Conservation (phyloP, 1,284 basidiomycete genomes). For the Pseudozyma tsukubaensis region DNA sequence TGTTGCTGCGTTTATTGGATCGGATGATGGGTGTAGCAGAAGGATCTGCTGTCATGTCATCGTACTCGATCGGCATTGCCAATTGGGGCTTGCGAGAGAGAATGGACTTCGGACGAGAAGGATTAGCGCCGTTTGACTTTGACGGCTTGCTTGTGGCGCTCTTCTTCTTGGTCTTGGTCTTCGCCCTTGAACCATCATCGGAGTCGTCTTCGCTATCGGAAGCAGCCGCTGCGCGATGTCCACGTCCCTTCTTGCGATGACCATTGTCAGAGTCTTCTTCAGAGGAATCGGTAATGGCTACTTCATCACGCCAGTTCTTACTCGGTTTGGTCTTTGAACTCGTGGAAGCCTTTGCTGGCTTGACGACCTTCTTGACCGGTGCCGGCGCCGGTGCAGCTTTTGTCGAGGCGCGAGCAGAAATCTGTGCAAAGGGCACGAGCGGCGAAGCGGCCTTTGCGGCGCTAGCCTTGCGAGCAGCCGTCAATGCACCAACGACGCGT, state of each 20-base stretch:
- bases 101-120: slow-evolving; percentile 3
- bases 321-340: slow-evolving; percentile 17
- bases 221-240: not conserved
- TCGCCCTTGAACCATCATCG: slow-evolving; percentile 12
- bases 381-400: slow-evolving; percentile 9
- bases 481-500: slow-evolving; percentile 4
- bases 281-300: slow-evolving; percentile 44
- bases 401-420: slow-evolving; percentile 25
- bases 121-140: not conserved
- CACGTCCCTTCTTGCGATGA: not conserved
- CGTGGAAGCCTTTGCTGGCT: slow-evolving; percentile 10
- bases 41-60: slow-evolving; percentile 41
- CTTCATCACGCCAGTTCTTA: slow-evolving; percentile 44
- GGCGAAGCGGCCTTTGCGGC: slow-evolving; percentile 20
- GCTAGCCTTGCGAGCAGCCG: slow-evolving; percentile 18
- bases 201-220: slow-evolving; percentile 17
- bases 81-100: slow-evolving; percentile 15
- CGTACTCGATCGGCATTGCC: slow-evolving; percentile 32
- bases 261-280: slow-evolving; percentile 27
- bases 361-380: slow-evolving; percentile 13
- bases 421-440: slow-evolving; percentile 39
- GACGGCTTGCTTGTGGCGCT: slow-evolving; percentile 4
- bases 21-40: slow-evolving; percentile 50
- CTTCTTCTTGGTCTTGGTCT: slow-evolving; percentile 18
- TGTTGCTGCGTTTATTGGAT: slow-evolving; percentile 19